These are phyloP conservation scores for Paragyromitra xinjiangensis DNA, from an alignment of 495 filamentous ascomycete genomes.

Conservation along the genomic window DNA sequence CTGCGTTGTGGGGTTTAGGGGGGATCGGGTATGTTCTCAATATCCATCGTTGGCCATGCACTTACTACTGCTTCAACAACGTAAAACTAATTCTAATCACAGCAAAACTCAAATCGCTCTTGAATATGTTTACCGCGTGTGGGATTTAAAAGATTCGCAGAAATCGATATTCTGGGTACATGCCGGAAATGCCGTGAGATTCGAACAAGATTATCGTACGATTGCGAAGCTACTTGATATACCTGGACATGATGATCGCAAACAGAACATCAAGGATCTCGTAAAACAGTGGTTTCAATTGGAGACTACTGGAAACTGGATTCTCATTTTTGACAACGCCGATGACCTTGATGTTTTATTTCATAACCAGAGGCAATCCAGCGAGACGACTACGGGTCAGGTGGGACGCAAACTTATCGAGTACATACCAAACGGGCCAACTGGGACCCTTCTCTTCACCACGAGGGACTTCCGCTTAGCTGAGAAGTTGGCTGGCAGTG, in stretches of 20 bases:
- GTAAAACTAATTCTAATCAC: background rate
- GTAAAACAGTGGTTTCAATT: slow-evolving; percentile 46
- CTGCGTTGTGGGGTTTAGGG: slow-evolving; percentile 61
- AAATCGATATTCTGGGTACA: slow-evolving; percentile 45
- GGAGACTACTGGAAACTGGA: slow-evolving; percentile 37
- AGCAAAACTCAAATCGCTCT: slow-evolving; percentile 65
- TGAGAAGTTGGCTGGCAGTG: background rate
- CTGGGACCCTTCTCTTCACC: slow-evolving; percentile 42
- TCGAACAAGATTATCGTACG: slow-evolving; percentile 43
- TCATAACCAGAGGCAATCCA: background rate
- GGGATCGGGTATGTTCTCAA: slow-evolving; percentile 62
- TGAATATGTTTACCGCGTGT: slow-evolving; percentile 60
- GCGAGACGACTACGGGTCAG: background rate
- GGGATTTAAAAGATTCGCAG: background rate
- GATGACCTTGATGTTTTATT: slow-evolving; percentile 43
- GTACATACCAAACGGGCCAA: slow-evolving; percentile 31
- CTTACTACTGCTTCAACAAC: background rate
- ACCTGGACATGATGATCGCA: slow-evolving; percentile 31
- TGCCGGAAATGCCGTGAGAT: slow-evolving; percentile 31
- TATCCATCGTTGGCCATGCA: background rate
- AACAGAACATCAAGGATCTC: slow-evolving; percentile 20
- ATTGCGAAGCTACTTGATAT: slow-evolving; percentile 23
- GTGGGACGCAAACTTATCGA: background rate
- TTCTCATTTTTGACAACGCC: slow-evolving; percentile 47
- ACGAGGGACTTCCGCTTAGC: slow-evolving; percentile 24